Conservation (phyloP, 495 filamentous ascomycete species). For the Pyrenopolyporus hunteri region DNA sequence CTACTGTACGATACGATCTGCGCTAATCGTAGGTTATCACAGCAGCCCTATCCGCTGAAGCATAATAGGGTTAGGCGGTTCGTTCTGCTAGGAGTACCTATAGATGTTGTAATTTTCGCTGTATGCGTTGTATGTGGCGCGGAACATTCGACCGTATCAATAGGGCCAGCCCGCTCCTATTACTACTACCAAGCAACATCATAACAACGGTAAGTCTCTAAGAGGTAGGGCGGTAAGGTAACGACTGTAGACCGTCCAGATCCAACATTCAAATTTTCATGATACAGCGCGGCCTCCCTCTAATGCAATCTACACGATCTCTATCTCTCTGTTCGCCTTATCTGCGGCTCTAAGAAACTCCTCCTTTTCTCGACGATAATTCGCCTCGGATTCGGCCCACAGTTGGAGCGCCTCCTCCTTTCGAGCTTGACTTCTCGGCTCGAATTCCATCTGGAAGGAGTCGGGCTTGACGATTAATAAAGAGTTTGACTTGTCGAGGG, state of each 20-base stretch:
- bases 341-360: conserved; percentile 34
- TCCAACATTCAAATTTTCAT: conserved; percentile 5
- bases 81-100: too few species aligned
- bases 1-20: too few species aligned
- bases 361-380: conserved; percentile 32
- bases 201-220: too few species aligned
- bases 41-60: too few species aligned
- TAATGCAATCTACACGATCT: conserved; percentile 10
- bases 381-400: conserved; percentile 38
- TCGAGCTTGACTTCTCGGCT: conserved; percentile 44
- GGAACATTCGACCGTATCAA: too few species aligned
- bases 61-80: too few species aligned
- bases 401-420: conserved; percentile 40
- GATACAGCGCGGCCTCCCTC: background rate
- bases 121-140: too few species aligned
- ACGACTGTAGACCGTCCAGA: conserved; percentile 24
- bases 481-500: conserved; percentile 51
- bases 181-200: too few species aligned
- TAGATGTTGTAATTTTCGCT: too few species aligned
- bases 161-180: too few species aligned
- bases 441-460: conserved; percentile 50
- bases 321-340: background rate
- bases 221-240: too few species aligned
- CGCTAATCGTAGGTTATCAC: too few species aligned
- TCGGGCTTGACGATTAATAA: conserved; percentile 52